Conservation (phyloP, 2,329 filamentous ascomycete species). For the Polytolypa hystricis region DNA sequence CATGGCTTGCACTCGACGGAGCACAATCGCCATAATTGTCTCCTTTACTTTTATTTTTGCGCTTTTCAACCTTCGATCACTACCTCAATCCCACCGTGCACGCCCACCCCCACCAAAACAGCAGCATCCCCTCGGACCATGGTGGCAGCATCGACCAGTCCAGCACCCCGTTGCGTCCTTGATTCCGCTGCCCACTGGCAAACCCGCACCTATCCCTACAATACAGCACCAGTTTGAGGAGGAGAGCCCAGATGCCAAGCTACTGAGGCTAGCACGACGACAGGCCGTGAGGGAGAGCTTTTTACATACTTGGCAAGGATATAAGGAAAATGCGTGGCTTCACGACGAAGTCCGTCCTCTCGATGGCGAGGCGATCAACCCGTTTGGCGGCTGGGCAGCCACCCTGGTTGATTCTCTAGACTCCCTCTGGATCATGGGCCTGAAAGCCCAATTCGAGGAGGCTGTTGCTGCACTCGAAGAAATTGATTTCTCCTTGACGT, state of each 20-base stretch:
- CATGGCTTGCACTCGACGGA: conserved; percentile 10
- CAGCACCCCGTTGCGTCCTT: conserved; percentile 15
- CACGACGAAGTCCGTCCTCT: conserved; percentile 53
- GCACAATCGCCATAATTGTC: conserved; percentile 6
- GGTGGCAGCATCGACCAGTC: conserved; percentile 10
- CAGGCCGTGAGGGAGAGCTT: conserved; percentile 42
- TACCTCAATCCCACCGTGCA: conserved; percentile 3
- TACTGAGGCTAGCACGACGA: conserved; percentile 29
- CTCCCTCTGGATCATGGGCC: conserved; percentile 52
- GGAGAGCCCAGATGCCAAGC: conserved; percentile 18
- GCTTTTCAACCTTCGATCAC: conserved; percentile 4
- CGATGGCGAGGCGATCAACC: conserved; percentile 41
- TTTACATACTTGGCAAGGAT: conserved; percentile 47
- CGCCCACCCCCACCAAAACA: not conserved
- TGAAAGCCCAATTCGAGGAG: conserved; percentile 45
- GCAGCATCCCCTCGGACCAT: conserved; percentile 3
- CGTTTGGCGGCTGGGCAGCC: conserved; percentile 53
- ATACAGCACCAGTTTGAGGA: conserved; percentile 19
- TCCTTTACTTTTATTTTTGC: conserved; percentile 8
- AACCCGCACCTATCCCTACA: conserved; percentile 15
- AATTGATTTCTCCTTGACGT: conserved; percentile 42
- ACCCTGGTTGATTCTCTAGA: conserved; percentile 52
- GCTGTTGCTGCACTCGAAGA: conserved; percentile 42
- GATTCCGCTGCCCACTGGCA: conserved; percentile 15
- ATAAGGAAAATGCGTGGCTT: conserved; percentile 53